Evolutionary conservation across 306 rosid species (phyloP), one percentile per base, ranked within the genome.

Genomic region (Prunus dulcis): DNA sequence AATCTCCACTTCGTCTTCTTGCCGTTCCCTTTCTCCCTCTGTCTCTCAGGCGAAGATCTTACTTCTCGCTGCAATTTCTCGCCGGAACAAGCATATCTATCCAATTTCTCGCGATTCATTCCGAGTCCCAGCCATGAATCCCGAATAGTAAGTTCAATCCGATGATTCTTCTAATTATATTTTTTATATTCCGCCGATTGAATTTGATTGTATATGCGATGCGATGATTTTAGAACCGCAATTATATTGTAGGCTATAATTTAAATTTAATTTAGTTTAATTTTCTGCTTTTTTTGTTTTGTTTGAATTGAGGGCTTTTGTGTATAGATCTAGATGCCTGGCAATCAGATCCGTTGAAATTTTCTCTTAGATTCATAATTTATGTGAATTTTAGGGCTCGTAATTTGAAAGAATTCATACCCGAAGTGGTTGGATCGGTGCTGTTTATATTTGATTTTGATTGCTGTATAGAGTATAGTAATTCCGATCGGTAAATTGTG

Each of bases 121-220:
- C 71, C 82, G 79, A 67, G 73, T 17, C 75, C 2, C 64, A 74
- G 67, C 81, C 90, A 95, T 95, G 98, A 95, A 89, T 87, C 97
- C 98, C 77, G 98, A 95, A 84, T 95, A 95, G 98, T 95, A 83
- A 83, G 98, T 85, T 67, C 75, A 14, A 80, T 28, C 38, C 34
- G 15, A 74, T 28, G 34, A 61, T 77, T 74, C 62, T 62, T 9
- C 25, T 63, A 15, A 9, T 17, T 71, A 0, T 38, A 30, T 14
- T 30, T 2, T 9, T 65, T 14, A 6, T 38, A 41, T 46, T 28
- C 69, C 52, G 3, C 28, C 43, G 12, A 47, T 53, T 12, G 27
- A 76, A 17, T 83, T 84, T 28, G 52, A 52, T 82, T 76, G 52
- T 91, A 82, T 89, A 91, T 82, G 83, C 3, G 34, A 45, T 72